Base-by-base conservation (phyloP, 768 basidiomycete genomes). In the Lactarius deliciosus region DNA sequence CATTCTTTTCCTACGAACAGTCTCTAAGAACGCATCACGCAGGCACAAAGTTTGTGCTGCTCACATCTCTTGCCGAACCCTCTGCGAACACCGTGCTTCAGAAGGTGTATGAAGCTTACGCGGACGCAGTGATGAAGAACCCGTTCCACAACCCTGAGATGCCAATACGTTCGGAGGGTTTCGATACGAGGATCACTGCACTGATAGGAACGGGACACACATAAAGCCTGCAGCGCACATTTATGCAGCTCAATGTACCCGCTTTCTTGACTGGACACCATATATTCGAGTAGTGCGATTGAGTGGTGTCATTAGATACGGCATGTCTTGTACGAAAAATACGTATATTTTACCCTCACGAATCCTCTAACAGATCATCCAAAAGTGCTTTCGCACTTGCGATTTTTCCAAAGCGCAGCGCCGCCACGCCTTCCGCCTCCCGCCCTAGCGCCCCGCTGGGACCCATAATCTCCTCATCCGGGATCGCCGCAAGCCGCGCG, bases 101-200 rank as follows among this genome's bases (percentile, higher is more conserved):
- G 72, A 92, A 88, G 75, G 88, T 94, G 57, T 98, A 98, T 77
- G 94, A 98, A 75, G 86, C 85, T 22, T 99, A 98, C 75, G 84
- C 96, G 0, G 97, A 98, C 74, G 87, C 91, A 1, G 95, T 95
- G 63, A 96, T 98, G 93, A 98, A 98, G 81, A 98, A 98, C 74
- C 97, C 97, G 0, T 99, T 99, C 77, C 94, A 98, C 76, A 96
- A 94, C 6, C 92, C 91, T n/a, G 97, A 98, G 76, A 99, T 98
- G 96, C 97, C 97, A 2, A 95, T 98, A 70, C 86, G 97, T 57
- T 94, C 83, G 54, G 92, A 94, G 71, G 86, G 85, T 20, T 98
- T 98, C 74, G 96, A 98, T 73, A 78, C 78, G 63, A 84, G 87
- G 55, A 86, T 92, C 60, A 78, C 82, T 11, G 74, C 84, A 9